Evolutionary conservation across 306 rosid species (phyloP), one percentile per base, ranked within the genome.

Genomic region (Sphenostylis stenocarpa): DNA sequence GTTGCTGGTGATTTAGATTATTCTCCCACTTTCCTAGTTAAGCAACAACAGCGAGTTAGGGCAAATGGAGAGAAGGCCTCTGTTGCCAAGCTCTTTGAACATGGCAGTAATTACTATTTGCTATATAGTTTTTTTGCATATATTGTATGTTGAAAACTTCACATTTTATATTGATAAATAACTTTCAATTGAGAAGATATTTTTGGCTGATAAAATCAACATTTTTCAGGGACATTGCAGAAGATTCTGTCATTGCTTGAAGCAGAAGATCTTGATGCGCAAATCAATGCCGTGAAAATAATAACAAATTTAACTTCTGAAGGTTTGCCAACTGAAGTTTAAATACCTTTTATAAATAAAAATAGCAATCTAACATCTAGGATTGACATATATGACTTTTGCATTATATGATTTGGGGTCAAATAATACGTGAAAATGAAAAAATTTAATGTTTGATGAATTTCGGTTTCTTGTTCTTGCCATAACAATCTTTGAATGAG

Each of bases 261-360:
- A 89, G 88, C 93, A 1, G 94, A 89, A 75, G 96, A 90, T 83
- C 83, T 85, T 39, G 96, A 87, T 76, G 92, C 88, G 57, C 88
- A 88, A 66, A 86, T 93, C 60, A 89, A 87, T 70, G 98, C 98
- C 75, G 91, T 89, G 81, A 90, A 93, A 90, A 92, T 89, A 13
- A 91, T 93, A 23, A 96, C 98, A 69, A 93, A 93, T 89, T 91
- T 93, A 62, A 94, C 98, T 56, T 92, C 94, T 67, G 98, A 93
- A 90, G 98, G 98, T 93, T 72, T 81, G 43, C 79, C 23, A 49
- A 23, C 64, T 77, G 81, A 10, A 47, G 14, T 31, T 84, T 3
- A 20, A 49, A 38, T 64, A 10, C 74, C 45, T 39, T 67, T 2
- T 65, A 12, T 20, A 36, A 11, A 38, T 4, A 38, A 7, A n/a